These are phyloP conservation scores for Metschnikowia noctiluminum DNA, from an alignment of 805 yeast species.

Conservation along the genomic window DNA sequence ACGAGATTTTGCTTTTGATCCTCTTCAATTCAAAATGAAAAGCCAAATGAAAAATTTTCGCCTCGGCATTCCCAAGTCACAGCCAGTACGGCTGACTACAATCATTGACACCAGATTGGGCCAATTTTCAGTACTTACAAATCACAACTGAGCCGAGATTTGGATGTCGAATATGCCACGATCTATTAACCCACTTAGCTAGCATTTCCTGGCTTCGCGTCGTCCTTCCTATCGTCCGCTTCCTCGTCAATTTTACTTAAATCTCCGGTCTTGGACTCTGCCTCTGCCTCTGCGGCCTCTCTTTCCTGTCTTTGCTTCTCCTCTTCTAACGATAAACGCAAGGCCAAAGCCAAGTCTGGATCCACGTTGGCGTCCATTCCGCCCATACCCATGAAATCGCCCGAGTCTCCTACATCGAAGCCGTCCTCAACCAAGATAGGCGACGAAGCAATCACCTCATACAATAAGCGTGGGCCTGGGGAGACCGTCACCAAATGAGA, in stretches of 20 bases:
- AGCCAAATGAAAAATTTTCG: too few species aligned
- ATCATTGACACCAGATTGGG: too few species aligned
- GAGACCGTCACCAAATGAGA: conserved; percentile 83
- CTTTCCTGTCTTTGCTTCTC: conserved; percentile 90
- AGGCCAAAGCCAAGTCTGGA: conserved; percentile 94
- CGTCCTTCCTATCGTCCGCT: conserved; percentile 20
- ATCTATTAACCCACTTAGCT: too few species aligned
- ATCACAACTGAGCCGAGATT: too few species aligned
- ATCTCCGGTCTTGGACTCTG: conserved; percentile 14
- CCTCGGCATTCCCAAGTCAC: too few species aligned
- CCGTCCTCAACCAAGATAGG: conserved; percentile 71
- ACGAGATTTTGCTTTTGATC: too few species aligned
- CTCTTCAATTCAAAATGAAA: too few species aligned
- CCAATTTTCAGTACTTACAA: too few species aligned
- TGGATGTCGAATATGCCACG: too few species aligned
- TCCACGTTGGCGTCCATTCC: conserved; percentile 83
- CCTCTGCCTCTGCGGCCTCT: conserved; percentile 41
- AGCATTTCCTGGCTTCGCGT: background rate
- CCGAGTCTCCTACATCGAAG: conserved; percentile 41
- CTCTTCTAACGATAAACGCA: conserved; percentile 91
- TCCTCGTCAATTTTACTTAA: conserved; percentile 33
- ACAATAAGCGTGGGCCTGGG: conserved; percentile 81
- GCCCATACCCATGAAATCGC: conserved; percentile 37
- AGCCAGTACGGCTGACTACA: too few species aligned
- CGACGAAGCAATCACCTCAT: conserved; percentile 76